A percentile compares a stretch with the other conserved stretches of the same genome.
Evolutionary conservation across 345 rosid species (phyloP).

Genomic region (Aethionema arabicum): DNA sequence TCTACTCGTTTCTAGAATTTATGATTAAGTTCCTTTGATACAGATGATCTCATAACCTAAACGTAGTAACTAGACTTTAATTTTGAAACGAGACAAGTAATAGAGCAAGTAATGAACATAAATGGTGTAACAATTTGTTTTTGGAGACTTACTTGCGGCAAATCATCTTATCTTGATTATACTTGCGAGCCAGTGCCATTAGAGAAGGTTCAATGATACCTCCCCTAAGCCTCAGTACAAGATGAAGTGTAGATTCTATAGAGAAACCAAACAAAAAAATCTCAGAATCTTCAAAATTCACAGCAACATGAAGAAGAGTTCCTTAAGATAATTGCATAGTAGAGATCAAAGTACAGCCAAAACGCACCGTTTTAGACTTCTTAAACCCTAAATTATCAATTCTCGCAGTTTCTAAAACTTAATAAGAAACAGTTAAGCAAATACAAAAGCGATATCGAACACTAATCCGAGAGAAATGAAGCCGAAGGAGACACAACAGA

Average conservation of each 20-base stretch:
- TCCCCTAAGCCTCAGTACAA: conserved; percentile 77
- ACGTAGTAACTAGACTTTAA: no score
- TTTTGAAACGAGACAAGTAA: not conserved
- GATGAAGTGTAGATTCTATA: conserved; percentile 68
- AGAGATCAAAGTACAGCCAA: no score
- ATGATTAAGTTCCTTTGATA: not conserved
- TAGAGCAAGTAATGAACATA: not conserved
- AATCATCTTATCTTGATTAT: conserved; percentile 72
- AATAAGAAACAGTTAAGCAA: no score
- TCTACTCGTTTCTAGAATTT: not conserved
- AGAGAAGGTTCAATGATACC: conserved; percentile 73
- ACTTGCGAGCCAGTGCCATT: conserved; percentile 73
- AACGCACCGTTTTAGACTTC: not conserved
- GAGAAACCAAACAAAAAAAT: not conserved
- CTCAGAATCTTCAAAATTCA: conserved; percentile 16
- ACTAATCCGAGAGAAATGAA: not conserved
- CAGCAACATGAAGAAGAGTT: not conserved
- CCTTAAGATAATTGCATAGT: not conserved
- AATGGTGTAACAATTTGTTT: not conserved
- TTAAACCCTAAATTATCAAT: not conserved
- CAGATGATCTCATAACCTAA: not conserved
- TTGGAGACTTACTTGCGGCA: conserved; percentile 67
- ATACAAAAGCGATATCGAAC: not conserved
- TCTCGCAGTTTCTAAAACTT: no score
- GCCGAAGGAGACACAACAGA: not conserved